Evolutionary conservation across 2,329 filamentous ascomycete species (phyloP), one percentile per base, ranked within the genome.

Genomic region (Scedosporium dehoogii): DNA sequence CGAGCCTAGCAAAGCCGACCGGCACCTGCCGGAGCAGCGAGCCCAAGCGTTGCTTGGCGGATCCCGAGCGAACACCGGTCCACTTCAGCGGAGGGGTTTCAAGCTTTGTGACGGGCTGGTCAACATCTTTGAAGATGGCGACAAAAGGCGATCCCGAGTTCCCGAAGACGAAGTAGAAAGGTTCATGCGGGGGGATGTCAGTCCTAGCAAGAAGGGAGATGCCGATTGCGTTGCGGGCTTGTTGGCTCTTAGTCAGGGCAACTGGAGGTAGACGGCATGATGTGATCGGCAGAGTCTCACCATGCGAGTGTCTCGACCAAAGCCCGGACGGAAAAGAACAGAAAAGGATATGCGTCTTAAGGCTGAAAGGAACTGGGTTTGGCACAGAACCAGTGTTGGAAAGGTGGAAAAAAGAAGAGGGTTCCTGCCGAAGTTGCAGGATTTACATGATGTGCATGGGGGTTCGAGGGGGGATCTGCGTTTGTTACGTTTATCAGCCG

Each of bases 221-320:
- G 80, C 96, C 73, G 91, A 96, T 71, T 96, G 91, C 70, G 88
- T 96, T 57, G 91, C 93, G 62, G 91, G 91, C n/a, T 75, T 97
- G 66, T 74, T 97, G 65, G 93, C 90, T 59, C 79, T 97, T 56
- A 96, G 91, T 69, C 90, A 96, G 75, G 93, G 92, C n/a, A 91
- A 91, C 70, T 97, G 92, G 92, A 60, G 61, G 60, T 66, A 56
- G 61, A 53, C 58, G 25, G 41, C 48, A 61, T 58, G 33, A 2
- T 57, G 9, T 56, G 46, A 55, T 41, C n/a, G 4, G n/a, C 23
- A 33, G 38, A 51, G 38, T 58, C 44, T 59, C 41, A 53, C 29
- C 55, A 18, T 53, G 42, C 27, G 48, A 25, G 21, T n/a, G n/a
- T 29, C 59, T 38, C 33, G 18, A 42, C 41, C 25, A 16, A 33